Conservation (phyloP, 2,329 filamentous ascomycete genomes). For the Penicillium concentricum region DNA sequence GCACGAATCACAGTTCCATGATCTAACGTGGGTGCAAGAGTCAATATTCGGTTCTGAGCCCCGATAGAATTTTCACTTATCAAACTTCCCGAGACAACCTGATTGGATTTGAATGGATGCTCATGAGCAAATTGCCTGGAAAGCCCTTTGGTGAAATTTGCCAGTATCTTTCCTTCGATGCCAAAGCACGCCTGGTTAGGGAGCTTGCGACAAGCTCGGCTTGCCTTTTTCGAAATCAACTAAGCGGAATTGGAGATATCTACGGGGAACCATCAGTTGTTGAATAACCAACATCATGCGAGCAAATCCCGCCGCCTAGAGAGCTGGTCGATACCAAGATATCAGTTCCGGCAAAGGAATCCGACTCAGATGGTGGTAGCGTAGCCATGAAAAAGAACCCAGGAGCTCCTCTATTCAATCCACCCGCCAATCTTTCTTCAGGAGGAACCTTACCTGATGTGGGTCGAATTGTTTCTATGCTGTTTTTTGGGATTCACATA, state of each 20-base stretch:
- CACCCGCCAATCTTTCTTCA: background rate
- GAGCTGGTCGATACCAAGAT: background rate
- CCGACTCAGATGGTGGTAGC: background rate
- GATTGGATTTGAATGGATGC: conserved; percentile 21
- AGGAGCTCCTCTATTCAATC: background rate
- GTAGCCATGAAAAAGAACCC: too few species aligned
- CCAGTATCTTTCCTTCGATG: conserved; percentile 7
- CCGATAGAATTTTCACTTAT: conserved; percentile 6
- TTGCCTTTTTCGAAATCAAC: conserved; percentile 6
- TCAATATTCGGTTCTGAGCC: background rate
- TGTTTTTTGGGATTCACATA: conserved; percentile 14
- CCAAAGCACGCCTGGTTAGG: conserved; percentile 3
- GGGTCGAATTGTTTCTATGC: conserved; percentile 16
- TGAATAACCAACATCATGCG: background rate
- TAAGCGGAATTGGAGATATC: conserved; percentile 1
- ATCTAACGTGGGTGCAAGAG: background rate
- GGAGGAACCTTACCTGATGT: background rate
- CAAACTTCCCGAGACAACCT: conserved; percentile 12
- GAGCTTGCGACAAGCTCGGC: conserved; percentile 4
- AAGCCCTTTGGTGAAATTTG: conserved; percentile 4
- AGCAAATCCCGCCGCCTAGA: background rate
- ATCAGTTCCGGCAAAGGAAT: too few species aligned
- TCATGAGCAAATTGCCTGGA: conserved; percentile 13
- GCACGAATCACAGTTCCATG: background rate
- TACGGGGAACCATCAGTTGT: background rate